A percentile compares a stretch with the other conserved stretches of the same genome.
Evolutionary conservation across 1,139 yeast species (phyloP).

Genomic region (Candida frijolesensis): DNA sequence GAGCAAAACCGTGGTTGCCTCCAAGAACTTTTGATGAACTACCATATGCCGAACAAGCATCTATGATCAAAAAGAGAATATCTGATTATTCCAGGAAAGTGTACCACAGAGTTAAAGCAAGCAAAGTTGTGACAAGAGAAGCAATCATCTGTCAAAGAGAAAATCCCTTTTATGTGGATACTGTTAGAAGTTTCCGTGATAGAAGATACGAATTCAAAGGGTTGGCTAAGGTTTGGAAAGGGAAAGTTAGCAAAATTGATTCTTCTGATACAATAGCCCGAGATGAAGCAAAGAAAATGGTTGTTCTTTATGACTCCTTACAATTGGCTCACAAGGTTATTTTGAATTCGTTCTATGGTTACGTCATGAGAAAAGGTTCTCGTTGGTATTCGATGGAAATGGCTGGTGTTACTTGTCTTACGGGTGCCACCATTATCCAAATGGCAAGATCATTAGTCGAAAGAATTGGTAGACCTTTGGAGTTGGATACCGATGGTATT

Average conservation of each 20-base stretch:
- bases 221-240: slow-evolving; percentile 92
- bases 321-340: slow-evolving; percentile 98
- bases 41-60: slow-evolving; percentile 76
- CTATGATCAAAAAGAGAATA: slow-evolving; percentile 74
- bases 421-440: slow-evolving; percentile 97
- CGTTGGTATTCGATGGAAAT: slow-evolving; percentile 99
- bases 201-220: slow-evolving; percentile 96
- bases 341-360: slow-evolving; percentile 94
- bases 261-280: slow-evolving; percentile 56
- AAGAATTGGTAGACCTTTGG: slow-evolving; percentile 91
- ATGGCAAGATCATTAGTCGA: slow-evolving; percentile 96
- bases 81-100: slow-evolving; percentile 84
- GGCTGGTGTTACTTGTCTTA: slow-evolving; percentile 98
- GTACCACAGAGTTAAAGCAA: slow-evolving; percentile 76
- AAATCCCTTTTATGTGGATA: slow-evolving; percentile 93
- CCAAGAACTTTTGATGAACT: slow-evolving; percentile 73
- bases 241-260: slow-evolving; percentile 61
- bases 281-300: slow-evolving; percentile 93
- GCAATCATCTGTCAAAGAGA: slow-evolving; percentile 97
- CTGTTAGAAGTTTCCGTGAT: slow-evolving; percentile 93
- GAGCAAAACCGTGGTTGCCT: slow-evolving; percentile 56
- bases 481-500: slow-evolving; percentile 97
- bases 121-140: slow-evolving; percentile 85
- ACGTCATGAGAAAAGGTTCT: slow-evolving; percentile 98
- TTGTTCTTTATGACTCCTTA: slow-evolving; percentile 88